Conservation (phyloP, 164 flowering plant species). For the Saururus chinensis region DNA sequence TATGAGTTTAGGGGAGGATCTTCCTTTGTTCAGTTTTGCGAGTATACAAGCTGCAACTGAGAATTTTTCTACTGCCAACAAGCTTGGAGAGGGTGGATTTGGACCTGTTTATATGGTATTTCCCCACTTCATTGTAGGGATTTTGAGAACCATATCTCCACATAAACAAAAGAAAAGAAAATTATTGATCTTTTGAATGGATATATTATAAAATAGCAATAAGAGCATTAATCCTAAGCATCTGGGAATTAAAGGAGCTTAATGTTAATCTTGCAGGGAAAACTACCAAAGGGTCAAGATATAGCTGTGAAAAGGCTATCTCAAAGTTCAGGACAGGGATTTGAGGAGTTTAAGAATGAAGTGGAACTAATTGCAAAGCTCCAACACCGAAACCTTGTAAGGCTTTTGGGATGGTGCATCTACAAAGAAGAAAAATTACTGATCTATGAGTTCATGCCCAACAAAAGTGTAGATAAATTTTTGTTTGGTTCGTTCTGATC, state of each 20-base stretch:
- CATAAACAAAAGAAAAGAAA: no score
- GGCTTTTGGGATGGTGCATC: conserved; percentile 28
- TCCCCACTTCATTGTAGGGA: no score
- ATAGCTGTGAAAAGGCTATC: conserved; percentile 43
- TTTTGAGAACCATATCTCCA: neutral
- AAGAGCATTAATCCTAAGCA: neutral
- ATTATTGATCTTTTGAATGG: neutral
- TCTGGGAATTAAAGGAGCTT: no score
- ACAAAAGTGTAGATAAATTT: conserved; percentile 21
- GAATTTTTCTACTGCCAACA: conserved; percentile 5
- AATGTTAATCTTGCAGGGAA: conserved; percentile 13
- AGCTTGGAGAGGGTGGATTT: conserved; percentile 12
- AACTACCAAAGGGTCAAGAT: conserved; percentile 19
- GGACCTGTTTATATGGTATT: conserved; percentile 14
- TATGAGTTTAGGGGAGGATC: neutral
- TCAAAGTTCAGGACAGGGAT: conserved; percentile 25
- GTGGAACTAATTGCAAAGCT: conserved; percentile 25
- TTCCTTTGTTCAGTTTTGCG: conserved; percentile 5
- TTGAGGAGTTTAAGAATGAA: conserved; percentile 28
- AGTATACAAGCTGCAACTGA: conserved; percentile 13
- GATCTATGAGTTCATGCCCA: conserved; percentile 32
- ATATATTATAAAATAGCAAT: no score
- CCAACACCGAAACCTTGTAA: conserved; percentile 35
- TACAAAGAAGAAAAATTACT: conserved; percentile 27
- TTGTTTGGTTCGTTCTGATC: conserved; percentile 16